Conservation (phyloP, 2,329 filamentous ascomycete genomes). For the Neonectria punicea region DNA sequence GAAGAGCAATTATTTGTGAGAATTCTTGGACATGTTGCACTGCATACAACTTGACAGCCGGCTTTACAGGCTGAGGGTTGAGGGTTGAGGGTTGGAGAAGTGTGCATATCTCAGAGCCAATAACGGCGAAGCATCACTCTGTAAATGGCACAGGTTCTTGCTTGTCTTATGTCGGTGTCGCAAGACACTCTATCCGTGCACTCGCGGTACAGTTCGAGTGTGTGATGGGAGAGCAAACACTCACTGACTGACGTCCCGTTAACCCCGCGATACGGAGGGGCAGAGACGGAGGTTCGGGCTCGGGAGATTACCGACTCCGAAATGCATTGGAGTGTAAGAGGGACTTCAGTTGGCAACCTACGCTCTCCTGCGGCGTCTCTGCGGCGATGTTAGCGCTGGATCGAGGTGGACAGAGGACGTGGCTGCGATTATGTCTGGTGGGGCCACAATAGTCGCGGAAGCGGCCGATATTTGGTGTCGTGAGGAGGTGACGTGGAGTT, state of each 20-base stretch:
- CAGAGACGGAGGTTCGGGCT: background rate
- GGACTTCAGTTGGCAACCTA: background rate
- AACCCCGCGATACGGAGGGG: background rate
- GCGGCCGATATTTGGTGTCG: constrained; percentile 8
- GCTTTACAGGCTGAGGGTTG: too few species aligned
- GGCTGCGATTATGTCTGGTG: background rate
- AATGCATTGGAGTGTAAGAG: background rate
- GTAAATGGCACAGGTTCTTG: too few species aligned
- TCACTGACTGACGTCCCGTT: background rate
- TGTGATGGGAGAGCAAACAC: background rate
- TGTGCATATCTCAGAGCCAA: background rate
- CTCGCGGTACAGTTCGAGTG: background rate
- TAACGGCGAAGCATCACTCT: background rate
- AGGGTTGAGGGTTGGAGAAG: background rate
- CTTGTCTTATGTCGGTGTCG: background rate
- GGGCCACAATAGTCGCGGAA: constrained; percentile 6
- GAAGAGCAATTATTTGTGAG: background rate
- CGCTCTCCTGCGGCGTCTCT: background rate
- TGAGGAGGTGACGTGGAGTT: constrained; percentile 27
- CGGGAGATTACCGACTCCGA: background rate
- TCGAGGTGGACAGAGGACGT: constrained; percentile 9
- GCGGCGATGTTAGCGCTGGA: background rate
- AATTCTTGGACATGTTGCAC: background rate
- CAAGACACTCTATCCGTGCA: background rate
- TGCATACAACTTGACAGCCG: background rate